Evolutionary conservation across 768 basidiomycete genomes (phyloP), one percentile per base, ranked within the genome.

Genomic region (Collybiopsis luxurians): DNA sequence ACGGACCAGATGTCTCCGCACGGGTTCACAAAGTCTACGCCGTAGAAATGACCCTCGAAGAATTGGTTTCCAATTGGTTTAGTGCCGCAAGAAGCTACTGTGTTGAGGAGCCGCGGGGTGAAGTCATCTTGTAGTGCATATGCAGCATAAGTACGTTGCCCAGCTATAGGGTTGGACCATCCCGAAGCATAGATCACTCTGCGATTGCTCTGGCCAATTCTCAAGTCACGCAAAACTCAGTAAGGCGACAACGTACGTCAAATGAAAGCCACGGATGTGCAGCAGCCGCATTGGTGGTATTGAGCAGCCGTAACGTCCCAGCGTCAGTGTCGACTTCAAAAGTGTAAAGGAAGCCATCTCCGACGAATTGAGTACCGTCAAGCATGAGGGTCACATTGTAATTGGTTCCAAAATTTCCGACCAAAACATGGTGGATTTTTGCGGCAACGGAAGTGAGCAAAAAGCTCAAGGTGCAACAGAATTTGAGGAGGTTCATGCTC

Each of bases 61-160:
- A 64, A 62, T 24, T 64, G 61, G 45, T 64, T 64, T 7, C 61
- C 61, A 24, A 64, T 64, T n/a, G 63, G 63, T 24, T 63, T 64
- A 6, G 63, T 64, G 9, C 63, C 63, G 26, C 63, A 64, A 4
- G 63, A 64, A 6, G 57, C 51, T 3, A 64, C 58, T 6, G 63
- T 62, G 58, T 63, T 64, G 21, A 64, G 43, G 6, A 52, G 44
- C 7, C 57, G 59, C 2, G 59, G 57, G 0, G 63, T 60, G 38
- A 60, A 64, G 45, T 64, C 63, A n/a, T 58, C 48, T 31, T 60
- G 34, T n/a, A 62, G 30, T 4, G 53, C 26, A 34, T 64, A 64
- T 9, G 63, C 60, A 28, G 57, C 58, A 56, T 63, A 64, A 1
- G 61, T 63, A 7, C 63, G 40, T 42, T 24, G 55, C 15, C 61